These are phyloP conservation scores for Rheum nobile DNA, from an alignment of 148 eudicot genomes.

Conservation along the genomic window DNA sequence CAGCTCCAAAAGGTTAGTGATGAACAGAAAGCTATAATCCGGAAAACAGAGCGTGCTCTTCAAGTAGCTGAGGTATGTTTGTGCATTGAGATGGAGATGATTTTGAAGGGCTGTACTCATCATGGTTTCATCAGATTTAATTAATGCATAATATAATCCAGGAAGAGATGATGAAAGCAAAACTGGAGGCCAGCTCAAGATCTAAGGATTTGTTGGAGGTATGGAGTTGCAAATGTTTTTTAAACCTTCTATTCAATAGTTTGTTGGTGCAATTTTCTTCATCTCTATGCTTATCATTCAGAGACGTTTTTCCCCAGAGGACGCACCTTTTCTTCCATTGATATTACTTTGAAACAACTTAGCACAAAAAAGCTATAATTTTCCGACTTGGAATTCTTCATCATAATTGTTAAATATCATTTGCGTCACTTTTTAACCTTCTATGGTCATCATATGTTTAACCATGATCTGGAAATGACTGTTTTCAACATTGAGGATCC, in stretches of 20 bases:
- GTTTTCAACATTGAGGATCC: neutral
- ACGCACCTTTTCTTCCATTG: neutral
- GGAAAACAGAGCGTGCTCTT: slow-evolving; percentile 81
- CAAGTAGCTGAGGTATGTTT: slow-evolving; percentile 63
- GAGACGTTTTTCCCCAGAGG: neutral
- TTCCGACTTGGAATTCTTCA: neutral
- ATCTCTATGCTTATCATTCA: neutral
- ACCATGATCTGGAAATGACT: neutral
- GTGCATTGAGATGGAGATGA: neutral
- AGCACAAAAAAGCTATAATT: neutral
- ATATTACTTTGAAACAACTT: neutral
- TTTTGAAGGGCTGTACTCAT: neutral
- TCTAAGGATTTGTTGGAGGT: slow-evolving; percentile 65
- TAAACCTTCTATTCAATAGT: neutral
- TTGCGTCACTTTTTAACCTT: neutral
- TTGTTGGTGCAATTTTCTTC: neutral
- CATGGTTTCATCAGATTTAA: neutral
- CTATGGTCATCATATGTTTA: neutral
- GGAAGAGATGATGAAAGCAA: slow-evolving; percentile 92
- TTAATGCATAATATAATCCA: slow-evolving; percentile 10
- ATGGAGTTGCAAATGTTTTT: neutral
- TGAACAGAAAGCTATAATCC: slow-evolving; percentile 53
- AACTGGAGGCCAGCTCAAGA: slow-evolving; percentile 64
- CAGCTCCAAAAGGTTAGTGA: slow-evolving; percentile 70
- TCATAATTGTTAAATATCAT: neutral